Evolutionary conservation across 164 flowering plant genomes (phyloP).

Genomic region (Tetrastigma voinierianum): DNA sequence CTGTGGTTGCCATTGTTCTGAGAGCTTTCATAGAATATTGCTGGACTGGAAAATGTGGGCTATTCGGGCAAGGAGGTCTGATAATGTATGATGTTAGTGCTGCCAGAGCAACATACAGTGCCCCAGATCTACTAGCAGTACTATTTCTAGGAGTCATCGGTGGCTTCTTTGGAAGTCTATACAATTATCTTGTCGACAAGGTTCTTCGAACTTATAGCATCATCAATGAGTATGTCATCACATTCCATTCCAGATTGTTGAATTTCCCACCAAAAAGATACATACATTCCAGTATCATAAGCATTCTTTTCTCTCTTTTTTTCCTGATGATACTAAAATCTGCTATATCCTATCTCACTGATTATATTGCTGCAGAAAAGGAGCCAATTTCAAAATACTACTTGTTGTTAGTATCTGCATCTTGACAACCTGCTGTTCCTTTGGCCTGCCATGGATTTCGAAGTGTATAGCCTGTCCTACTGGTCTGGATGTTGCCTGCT

Average conservation of each 20-base stretch:
- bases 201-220: conserved; percentile 30
- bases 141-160: conserved; percentile 28
- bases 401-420: conserved; percentile 22
- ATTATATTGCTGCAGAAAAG: conserved; percentile 24
- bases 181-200: conserved; percentile 32
- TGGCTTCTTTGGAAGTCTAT: conserved; percentile 31
- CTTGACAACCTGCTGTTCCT: conserved; percentile 27
- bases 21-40: conserved; percentile 29
- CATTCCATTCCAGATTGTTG: not conserved
- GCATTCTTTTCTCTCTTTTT: not conserved
- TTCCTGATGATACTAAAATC: not conserved
- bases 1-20: conserved; percentile 33
- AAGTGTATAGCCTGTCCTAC: conserved; percentile 27
- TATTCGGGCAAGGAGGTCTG: conserved; percentile 36
- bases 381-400: conserved; percentile 22
- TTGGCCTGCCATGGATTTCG: conserved; percentile 28
- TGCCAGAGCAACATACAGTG: conserved; percentile 12
- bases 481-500: conserved; percentile 11
- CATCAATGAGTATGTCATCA: conserved; percentile 29
- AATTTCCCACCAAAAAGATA: not conserved
- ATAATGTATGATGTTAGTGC: conserved; percentile 38
- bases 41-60: conserved; percentile 28
- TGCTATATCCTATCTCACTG: not conserved
- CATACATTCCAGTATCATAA: not conserved
- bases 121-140: conserved; percentile 26